Evolutionary conservation across 2,329 filamentous ascomycete genomes (phyloP), one percentile per base, ranked within the genome.

Genomic region (Aureobasidium sp.): DNA sequence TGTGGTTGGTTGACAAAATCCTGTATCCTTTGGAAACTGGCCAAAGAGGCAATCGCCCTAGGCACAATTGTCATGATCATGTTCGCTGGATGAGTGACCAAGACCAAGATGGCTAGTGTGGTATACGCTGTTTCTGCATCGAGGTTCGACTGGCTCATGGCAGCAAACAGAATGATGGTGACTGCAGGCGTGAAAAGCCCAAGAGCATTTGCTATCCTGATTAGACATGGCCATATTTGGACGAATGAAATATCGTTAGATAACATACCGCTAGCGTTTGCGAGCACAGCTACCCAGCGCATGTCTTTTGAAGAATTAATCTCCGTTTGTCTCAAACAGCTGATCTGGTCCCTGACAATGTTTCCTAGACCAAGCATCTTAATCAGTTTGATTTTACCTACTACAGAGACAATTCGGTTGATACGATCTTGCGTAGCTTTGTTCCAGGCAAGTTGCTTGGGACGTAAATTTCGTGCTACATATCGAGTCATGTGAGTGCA

Each of bases 1-100:
- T n/a, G 26, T 6, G 36, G 26, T 34, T 52, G 24, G 26, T 8
- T 8, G 15, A 81, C 66, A 62, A 80, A 81, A 15, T 74, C 71
- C 57, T 80, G 78, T 17, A 81, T 79, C 15, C 78, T 72, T 39
- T 71, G 69, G 63, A 80, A 80, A 13, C 76, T 79, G 8, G 77
- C 78, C n/a, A 61, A 9, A 26, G 46, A 48, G 5, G 59, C 36
- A 32, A 50, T 39, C 15, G 56, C 56, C 12, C 46, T 46, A 6
- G 62, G 47, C 15, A 63, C 56, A 27, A 53, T 61, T 0, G 56
- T 63, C 62, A 63, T 60, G 32, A 63, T 29, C 55, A 63, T 63
- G 39, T 63, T 63, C 6, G 62, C 62, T 29, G 62, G 62, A 44
- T 53, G 55, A 24, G 62, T 63, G 44, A 63, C 47, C 55, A 63